Evolutionary conservation across 441 rosid genomes (phyloP).

Genomic region (Melastoma candidum): DNA sequence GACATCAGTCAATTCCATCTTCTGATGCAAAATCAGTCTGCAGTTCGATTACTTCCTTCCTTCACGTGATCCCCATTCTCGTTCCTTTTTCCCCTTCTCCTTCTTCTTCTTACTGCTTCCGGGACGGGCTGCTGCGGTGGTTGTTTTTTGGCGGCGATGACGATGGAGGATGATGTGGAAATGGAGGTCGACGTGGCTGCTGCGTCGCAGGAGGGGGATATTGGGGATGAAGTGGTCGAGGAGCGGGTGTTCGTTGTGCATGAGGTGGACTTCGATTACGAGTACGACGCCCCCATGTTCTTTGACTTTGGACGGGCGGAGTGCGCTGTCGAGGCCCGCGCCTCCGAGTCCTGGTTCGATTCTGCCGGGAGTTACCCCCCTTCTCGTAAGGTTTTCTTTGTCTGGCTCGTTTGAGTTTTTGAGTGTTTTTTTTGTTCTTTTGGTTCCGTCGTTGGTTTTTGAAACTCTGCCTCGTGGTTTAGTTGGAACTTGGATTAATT

Average conservation of each 20-base stretch:
- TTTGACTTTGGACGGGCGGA: constrained; percentile 73
- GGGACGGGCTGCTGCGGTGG: too few relatives aligned
- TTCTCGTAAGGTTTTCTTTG: constrained; percentile 51
- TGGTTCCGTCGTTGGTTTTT: too few relatives aligned
- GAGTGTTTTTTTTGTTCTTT: neutral
- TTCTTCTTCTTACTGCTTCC: too few relatives aligned
- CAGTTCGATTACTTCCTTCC: too few relatives aligned
- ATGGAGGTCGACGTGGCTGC: constrained; percentile 8
- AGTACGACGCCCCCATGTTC: constrained; percentile 74
- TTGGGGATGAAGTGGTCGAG: constrained; percentile 39
- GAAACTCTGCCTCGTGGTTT: too few relatives aligned
- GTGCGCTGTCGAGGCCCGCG: constrained; percentile 47
- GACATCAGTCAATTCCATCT: too few relatives aligned
- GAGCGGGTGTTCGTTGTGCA: constrained; percentile 44
- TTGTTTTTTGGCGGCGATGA: too few relatives aligned
- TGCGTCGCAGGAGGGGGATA: constrained; percentile 35
- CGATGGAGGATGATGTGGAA: constrained; percentile 1
- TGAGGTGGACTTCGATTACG: constrained; percentile 71
- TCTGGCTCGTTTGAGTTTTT: neutral
- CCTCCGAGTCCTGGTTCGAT: constrained; percentile 72
- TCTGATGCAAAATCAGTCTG: too few relatives aligned
- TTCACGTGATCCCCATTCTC: too few relatives aligned
- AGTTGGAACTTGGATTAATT: too few relatives aligned
- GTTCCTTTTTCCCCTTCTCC: too few relatives aligned
- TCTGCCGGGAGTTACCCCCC: constrained; percentile 59